Conservation (phyloP, 2,329 filamentous ascomycete genomes). For the Capronia epimyces region DNA sequence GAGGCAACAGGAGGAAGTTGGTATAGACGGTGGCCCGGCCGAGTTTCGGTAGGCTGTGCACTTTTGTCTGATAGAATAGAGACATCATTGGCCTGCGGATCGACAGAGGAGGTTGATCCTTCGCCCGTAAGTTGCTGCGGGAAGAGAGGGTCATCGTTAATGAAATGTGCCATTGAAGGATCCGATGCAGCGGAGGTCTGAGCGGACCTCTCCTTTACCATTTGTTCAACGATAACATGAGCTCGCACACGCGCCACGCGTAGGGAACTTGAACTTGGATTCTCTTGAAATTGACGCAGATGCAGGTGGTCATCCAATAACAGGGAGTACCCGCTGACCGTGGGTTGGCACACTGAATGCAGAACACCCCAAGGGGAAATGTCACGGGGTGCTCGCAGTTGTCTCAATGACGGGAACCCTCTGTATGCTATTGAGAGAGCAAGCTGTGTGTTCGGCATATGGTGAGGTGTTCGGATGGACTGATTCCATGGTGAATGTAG, state of each 20-base stretch:
- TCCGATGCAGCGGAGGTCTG: no score
- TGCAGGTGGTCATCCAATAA: slow-evolving; percentile 39
- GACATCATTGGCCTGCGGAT: no score
- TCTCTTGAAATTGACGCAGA: slow-evolving; percentile 25
- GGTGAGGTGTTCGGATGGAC: not conserved
- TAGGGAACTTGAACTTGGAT: slow-evolving; percentile 42
- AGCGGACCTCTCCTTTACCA: not conserved
- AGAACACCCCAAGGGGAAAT: slow-evolving; percentile 41
- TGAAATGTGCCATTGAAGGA: no score
- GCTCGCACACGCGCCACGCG: slow-evolving; percentile 43
- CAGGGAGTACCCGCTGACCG: slow-evolving; percentile 36
- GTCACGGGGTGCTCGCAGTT: slow-evolving; percentile 42
- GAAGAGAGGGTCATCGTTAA: no score
- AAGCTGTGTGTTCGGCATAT: slow-evolving; percentile 21
- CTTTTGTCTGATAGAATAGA: no score
- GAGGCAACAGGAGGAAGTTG: no score
- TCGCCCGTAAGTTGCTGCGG: no score
- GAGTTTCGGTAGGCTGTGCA: no score
- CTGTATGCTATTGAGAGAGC: slow-evolving; percentile 35
- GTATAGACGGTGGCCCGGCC: no score
- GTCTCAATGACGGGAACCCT: slow-evolving; percentile 40
- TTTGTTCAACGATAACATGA: slow-evolving; percentile 28
- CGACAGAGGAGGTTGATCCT: no score
- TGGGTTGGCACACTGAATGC: slow-evolving; percentile 41
- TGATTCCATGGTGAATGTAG: not conserved